Base-by-base conservation (phyloP, 1,284 basidiomycete species). In the Cutaneotrichosporon mucoides region DNA sequence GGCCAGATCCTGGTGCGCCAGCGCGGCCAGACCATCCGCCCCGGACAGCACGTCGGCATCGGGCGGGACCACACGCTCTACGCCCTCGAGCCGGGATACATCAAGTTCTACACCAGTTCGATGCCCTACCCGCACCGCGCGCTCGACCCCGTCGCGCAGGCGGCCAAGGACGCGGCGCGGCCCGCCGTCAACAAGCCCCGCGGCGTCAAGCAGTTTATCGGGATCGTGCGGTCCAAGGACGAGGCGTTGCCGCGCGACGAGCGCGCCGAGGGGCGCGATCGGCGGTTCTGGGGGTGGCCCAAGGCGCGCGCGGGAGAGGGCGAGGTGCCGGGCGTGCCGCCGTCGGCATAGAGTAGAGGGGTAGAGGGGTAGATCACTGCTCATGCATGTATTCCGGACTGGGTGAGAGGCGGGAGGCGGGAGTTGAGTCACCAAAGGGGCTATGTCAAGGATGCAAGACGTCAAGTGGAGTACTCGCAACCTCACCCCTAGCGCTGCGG, bases 1-100 rank as follows among this genome's bases (percentile, higher is more conserved):
- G 93, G 94, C 50, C 90, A 94, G 79, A 95, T 97, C 68, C 89
- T 97, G 71, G 85, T 96, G 42, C 85, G 93, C 52, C 93, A 97
- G 78, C 84, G 94, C 64, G 94, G 94, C 9, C 87, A 88, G 1
- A 82, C 87, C 56, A 93, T 94, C 79, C 90, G 93, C 72, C 87
- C 94, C 2, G 93, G 92, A 1, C 90, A 92, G 77, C 86, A 96
- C 78, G 92, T 96, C 59, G 86, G 86, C 64, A 88, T 90, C 72
- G 94, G 93, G 35, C 85, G 88, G 61, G 93, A 97, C 78, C 90
- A 94, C 76, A 97, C 94, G 0, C 82, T 97, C 57, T 95, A 87
- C 73, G 92, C 93, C 15, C 82, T 85, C 11, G 86, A 87, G 15
- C 92, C 93, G 0, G 93, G 93, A 15, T 92, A 84, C 74, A 89